Conservation (phyloP, 768 basidiomycete genomes). For the Boletellus sp. region DNA sequence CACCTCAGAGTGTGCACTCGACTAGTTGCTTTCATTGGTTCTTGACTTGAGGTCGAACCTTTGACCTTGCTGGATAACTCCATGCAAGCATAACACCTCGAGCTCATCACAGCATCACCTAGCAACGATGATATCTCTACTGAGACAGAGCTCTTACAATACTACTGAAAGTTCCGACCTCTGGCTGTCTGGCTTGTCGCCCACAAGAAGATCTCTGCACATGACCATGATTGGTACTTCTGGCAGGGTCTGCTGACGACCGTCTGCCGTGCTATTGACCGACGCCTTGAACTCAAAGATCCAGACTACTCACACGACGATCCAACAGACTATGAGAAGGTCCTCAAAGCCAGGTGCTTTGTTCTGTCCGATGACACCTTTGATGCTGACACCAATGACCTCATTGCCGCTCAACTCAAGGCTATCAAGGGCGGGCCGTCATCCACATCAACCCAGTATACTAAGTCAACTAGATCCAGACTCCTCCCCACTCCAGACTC, state of each 20-base stretch:
- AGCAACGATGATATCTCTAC: too few species aligned
- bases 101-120: too few species aligned
- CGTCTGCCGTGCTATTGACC: too few species aligned
- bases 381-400: not conserved
- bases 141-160: too few species aligned
- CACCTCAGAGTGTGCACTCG: too few species aligned
- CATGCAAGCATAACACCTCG: too few species aligned
- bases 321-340: not conserved
- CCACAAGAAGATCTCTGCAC: slow-evolving; percentile 1
- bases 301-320: too few species aligned
- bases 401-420: not conserved
- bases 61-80: too few species aligned
- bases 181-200: not conserved
- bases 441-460: not conserved
- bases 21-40: too few species aligned
- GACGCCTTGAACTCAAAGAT: too few species aligned
- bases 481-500: not conserved
- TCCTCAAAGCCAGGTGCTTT: not conserved
- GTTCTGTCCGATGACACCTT: slow-evolving; percentile 2
- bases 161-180: too few species aligned
- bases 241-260: not conserved
- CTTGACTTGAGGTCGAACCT: too few species aligned
- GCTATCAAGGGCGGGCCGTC: not conserved
- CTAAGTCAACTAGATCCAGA: not conserved
- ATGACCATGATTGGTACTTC: not conserved